phyloP scores from a whole-genome alignment of 2,329 filamentous ascomycete genomes.

The Fusarium sp. region DNA sequence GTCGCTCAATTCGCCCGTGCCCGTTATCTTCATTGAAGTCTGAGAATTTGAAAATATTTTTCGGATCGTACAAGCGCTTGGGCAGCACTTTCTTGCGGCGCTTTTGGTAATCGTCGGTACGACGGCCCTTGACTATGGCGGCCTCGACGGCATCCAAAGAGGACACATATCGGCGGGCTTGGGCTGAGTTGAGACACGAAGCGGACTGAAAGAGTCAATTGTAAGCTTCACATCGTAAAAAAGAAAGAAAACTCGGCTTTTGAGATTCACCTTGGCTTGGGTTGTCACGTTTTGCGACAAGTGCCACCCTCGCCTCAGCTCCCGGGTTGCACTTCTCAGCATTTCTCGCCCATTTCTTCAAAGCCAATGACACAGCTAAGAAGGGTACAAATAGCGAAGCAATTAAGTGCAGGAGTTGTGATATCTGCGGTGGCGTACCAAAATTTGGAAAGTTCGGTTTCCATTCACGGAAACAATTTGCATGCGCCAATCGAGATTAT shows the following conservation, averaged over 20 bases:
- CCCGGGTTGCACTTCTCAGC: conserved; percentile 51
- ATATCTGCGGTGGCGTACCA: background rate
- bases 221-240: conserved; percentile 15
- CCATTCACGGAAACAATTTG: conserved; percentile 20
- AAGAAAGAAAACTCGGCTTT: background rate
- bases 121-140: conserved; percentile 11
- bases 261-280: conserved; percentile 39
- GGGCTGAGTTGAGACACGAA: background rate
- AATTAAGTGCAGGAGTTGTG: background rate
- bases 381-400: background rate
- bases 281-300: conserved; percentile 39
- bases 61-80: background rate
- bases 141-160: conserved; percentile 19
- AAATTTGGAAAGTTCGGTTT: background rate
- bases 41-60: background rate
- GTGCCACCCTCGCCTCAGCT: conserved; percentile 48
- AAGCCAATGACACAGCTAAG: background rate
- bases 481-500: conserved; percentile 45
- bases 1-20: conserved; percentile 32
- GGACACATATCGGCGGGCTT: conserved; percentile 16
- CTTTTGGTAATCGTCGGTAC: conserved; percentile 1
- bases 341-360: conserved; percentile 52
- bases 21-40: background rate
- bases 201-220: conserved; percentile 19
- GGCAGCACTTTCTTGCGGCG: background rate